Evolutionary conservation across 2,329 filamentous ascomycete species (phyloP), one percentile per base, ranked within the genome.

Genomic region (Colletotrichum musae): DNA sequence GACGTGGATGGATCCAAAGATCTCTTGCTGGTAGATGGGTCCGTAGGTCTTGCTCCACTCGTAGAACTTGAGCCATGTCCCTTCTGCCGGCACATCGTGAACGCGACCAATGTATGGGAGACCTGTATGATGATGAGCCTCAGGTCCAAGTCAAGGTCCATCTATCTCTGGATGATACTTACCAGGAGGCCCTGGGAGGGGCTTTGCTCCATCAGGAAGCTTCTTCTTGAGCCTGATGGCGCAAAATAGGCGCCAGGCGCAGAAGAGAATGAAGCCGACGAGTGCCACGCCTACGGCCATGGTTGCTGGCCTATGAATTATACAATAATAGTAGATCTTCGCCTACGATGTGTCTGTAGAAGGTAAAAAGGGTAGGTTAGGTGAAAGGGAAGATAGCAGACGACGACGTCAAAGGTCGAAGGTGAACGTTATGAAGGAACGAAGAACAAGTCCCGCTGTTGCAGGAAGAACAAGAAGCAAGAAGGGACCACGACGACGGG

Each of bases 11-110:
- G 77, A 78, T 21, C 83, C 84, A 47, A 86, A 85, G 21, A 85
- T 83, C 66, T 83, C 77, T 54, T 79, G 81, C 72, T 84, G 78
- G 72, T 84, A 85, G 63, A 86, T 85, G 7, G 83, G 82, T 1
- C 84, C 83, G 67, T 82, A 85, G 39, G 77, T 73, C 73, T 84
- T 80, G 68, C 78, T 79, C 83, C 84, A 86, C 70, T 85, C 82
- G 70, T 82, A 81, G 68, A 85, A 84, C 73, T 85, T 85, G 28
- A 85, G 70, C 83, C 83, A 85, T 21, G 83, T 77, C 43, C 74
- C 75, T 43, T 81, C 76, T 15, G 75, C 71, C 1, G 84, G 83
- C 4, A 86, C 73, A 73, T 85, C 83, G 66, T 85, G 83, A 16
- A 86, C 75, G 16, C 83, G 79, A 5, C 84, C 84, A 52, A 86